phyloP scores from a whole-genome alignment of 345 rosid species.

The Eucalyptus melliodora region DNA sequence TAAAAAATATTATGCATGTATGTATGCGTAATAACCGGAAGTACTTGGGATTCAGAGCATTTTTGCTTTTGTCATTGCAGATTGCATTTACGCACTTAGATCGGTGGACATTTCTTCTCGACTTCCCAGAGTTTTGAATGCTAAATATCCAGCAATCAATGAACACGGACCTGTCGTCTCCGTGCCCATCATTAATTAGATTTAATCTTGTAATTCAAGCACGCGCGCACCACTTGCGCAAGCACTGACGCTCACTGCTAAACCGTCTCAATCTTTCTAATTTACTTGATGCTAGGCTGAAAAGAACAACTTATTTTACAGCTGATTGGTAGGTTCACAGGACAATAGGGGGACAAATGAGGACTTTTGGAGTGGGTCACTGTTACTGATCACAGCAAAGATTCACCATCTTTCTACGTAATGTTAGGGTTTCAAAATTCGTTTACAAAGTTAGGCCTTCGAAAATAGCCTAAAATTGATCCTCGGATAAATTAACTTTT shows the following conservation, averaged over 20 bases:
- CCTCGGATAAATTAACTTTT: not conserved
- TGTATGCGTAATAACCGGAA: too few species aligned
- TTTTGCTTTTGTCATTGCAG: not conserved
- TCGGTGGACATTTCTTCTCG: not conserved
- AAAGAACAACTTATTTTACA: not conserved
- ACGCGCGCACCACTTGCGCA: not conserved
- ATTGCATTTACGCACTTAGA: not conserved
- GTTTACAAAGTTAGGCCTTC: not conserved
- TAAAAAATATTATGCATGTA: too few species aligned
- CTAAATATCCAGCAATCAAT: not conserved
- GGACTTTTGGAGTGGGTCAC: not conserved
- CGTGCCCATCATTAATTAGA: not conserved
- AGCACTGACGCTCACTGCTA: not conserved
- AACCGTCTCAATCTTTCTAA: not conserved
- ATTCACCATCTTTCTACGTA: not conserved
- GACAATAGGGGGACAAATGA: not conserved
- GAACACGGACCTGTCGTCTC: not conserved
- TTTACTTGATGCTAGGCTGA: not conserved
- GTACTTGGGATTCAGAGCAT: not conserved
- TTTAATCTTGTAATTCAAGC: not conserved
- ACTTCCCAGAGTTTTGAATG: not conserved
- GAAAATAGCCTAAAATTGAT: not conserved
- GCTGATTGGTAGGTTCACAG: not conserved
- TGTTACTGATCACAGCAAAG: not conserved
- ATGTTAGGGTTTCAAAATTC: not conserved